Evolutionary conservation across 1,284 basidiomycete species (phyloP).

Genomic region (Sanghuangporus weigelae): DNA sequence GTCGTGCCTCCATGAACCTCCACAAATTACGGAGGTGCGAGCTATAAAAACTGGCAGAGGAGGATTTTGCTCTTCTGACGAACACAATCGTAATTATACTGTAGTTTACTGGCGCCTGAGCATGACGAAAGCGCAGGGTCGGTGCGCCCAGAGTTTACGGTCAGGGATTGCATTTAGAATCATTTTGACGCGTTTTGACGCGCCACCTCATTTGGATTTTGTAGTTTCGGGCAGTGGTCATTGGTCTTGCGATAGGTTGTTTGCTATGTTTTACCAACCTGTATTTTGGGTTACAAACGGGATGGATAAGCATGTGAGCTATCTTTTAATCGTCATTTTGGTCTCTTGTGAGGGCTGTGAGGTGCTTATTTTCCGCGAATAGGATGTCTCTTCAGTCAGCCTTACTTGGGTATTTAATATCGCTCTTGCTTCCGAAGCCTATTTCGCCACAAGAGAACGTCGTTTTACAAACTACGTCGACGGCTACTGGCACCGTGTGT

Average conservation of each 20-base stretch:
- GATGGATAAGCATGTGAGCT: constrained; percentile 67
- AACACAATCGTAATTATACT: neutral
- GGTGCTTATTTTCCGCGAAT: neutral
- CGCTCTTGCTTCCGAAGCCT: constrained; percentile 65
- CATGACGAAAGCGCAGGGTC: constrained; percentile 1
- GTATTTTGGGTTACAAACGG: constrained; percentile 74
- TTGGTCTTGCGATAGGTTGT: constrained; percentile 66
- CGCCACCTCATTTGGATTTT: neutral
- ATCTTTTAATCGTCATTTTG: neutral
- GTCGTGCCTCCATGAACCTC: neutral
- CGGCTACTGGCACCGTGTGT: constrained; percentile 75
- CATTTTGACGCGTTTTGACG: neutral
- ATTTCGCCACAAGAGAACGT: constrained; percentile 89
- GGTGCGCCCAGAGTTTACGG: constrained; percentile 14
- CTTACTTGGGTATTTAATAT: constrained; percentile 86
- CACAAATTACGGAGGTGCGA: neutral
- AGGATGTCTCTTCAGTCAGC: constrained; percentile 97
- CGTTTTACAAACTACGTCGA: constrained; percentile 92
- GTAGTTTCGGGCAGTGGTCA: constrained; percentile 37
- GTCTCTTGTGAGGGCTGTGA: neutral
- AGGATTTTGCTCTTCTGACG: neutral
- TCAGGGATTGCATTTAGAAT: neutral
- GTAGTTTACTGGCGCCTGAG: constrained; percentile 5
- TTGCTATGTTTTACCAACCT: constrained; percentile 73
- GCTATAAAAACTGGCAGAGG: neutral